Conservation (phyloP, 768 basidiomycete species). For the Pluteus cervinus region DNA sequence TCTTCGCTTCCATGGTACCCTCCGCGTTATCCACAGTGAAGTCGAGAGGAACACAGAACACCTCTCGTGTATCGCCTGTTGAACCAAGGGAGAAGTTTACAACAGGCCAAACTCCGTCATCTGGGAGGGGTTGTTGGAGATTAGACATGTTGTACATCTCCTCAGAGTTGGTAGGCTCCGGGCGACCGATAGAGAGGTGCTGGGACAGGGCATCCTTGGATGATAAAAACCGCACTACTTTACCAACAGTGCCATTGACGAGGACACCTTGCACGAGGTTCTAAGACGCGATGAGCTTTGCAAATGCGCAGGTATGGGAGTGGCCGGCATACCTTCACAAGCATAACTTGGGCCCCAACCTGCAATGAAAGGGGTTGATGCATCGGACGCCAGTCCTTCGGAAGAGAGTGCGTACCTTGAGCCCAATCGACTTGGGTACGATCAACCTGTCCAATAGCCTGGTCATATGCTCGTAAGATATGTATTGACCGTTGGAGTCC, state of each 20-base stretch:
- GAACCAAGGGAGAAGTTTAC: constrained; percentile 52
- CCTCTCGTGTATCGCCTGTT: too few species aligned
- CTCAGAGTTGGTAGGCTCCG: too few species aligned
- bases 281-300: too few species aligned
- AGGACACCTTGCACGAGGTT: constrained; percentile 63
- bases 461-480: constrained; percentile 32
- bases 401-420: constrained; percentile 34
- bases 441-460: constrained; percentile 56
- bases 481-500: constrained; percentile 34
- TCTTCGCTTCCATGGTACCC: constrained; percentile 50
- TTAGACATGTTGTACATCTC: not conserved
- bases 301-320: too few species aligned
- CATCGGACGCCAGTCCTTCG: not conserved
- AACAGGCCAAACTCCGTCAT: constrained; percentile 43
- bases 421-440: constrained; percentile 35
- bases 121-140: constrained; percentile 3
- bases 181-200: constrained; percentile 29
- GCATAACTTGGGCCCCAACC: constrained; percentile 84
- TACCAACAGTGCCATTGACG: constrained; percentile 68
- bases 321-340: constrained; percentile 51
- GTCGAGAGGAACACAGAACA: constrained; percentile 47
- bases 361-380: constrained; percentile 19
- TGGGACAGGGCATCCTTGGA: constrained; percentile 33
- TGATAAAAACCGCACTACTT: constrained; percentile 41
- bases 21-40: constrained; percentile 61